These are phyloP conservation scores for Vaucheria bursata DNA, from an alignment of 352 stramenopile genomes.

Conservation along the genomic window DNA sequence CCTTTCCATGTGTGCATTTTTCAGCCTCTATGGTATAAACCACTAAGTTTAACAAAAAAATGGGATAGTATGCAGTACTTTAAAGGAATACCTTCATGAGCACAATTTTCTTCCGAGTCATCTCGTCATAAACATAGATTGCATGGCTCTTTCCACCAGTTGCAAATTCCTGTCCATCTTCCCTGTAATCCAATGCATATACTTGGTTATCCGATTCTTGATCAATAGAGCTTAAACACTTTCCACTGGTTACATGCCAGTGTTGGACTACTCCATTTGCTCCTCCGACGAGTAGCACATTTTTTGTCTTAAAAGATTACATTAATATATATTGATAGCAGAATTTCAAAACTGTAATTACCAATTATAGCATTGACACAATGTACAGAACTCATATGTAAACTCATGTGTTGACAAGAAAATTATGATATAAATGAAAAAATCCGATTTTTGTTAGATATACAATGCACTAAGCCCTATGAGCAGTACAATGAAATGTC, in stretches of 20 bases:
- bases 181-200: constrained; percentile 74
- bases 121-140: constrained; percentile 70
- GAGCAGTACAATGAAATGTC: too few species aligned
- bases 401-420: too few species aligned
- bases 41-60: constrained; percentile 65
- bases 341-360: too few species aligned
- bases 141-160: constrained; percentile 71
- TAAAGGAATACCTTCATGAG: constrained; percentile 52
- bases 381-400: too few species aligned
- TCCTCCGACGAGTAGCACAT: constrained; percentile 69
- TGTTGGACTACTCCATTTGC: constrained; percentile 65
- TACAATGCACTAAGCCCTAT: too few species aligned
- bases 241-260: constrained; percentile 81
- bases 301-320: constrained; percentile 78
- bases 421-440: too few species aligned
- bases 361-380: too few species aligned
- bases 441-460: too few species aligned
- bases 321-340: too few species aligned
- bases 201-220: constrained; percentile 69
- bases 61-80: constrained; percentile 71
- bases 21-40: too few species aligned
- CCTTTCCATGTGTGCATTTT: too few species aligned
- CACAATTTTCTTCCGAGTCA: constrained; percentile 64
- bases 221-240: constrained; percentile 77
- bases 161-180: constrained; percentile 70